Conservation (phyloP, 306 rosid genomes). For the Dicorynia guianensis region DNA sequence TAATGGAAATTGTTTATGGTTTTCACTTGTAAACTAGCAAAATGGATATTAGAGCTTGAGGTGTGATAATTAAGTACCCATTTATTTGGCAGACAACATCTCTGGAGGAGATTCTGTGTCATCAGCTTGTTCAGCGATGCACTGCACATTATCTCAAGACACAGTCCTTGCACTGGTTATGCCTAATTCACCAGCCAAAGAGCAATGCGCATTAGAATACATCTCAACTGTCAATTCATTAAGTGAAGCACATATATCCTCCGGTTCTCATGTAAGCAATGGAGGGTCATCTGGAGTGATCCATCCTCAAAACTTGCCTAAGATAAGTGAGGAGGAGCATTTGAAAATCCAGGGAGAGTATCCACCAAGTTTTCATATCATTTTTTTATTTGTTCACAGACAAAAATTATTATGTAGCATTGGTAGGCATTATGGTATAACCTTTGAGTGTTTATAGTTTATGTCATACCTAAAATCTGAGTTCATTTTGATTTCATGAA, state of each 20-base stretch:
- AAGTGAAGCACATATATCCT: neutral
- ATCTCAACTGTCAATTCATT: neutral
- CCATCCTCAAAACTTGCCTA: neutral
- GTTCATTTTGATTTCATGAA: neutral
- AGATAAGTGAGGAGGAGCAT: neutral
- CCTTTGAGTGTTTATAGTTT: neutral
- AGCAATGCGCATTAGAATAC: neutral
- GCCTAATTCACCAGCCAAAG: neutral
- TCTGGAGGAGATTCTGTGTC: neutral
- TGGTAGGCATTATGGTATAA: neutral
- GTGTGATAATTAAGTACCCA: conserved; percentile 11
- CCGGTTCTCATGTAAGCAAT: neutral
- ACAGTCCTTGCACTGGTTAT: neutral
- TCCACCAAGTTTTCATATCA: conserved; percentile 16
- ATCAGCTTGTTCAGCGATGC: neutral
- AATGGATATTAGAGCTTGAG: neutral
- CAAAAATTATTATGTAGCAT: neutral
- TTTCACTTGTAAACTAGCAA: neutral
- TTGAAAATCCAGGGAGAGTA: conserved; percentile 1
- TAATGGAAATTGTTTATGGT: neutral
- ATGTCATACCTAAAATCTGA: neutral
- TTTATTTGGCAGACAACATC: conserved; percentile 1
- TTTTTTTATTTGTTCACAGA: neutral
- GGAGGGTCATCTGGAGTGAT: neutral
- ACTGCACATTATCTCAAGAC: neutral